phyloP scores from a whole-genome alignment of 768 basidiomycete species.

The Piloderma croceum region DNA sequence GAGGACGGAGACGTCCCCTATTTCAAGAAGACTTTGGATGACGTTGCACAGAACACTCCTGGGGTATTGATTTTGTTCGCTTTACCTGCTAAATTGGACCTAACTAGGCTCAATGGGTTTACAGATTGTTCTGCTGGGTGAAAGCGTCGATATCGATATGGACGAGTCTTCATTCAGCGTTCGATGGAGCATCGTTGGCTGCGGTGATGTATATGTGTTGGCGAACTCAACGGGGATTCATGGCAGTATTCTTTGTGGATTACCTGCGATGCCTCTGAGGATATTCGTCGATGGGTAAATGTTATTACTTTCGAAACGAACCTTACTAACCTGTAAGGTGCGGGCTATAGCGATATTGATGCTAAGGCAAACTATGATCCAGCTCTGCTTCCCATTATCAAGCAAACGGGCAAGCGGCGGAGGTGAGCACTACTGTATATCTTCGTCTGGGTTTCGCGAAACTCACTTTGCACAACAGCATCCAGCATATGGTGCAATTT shows the following conservation, averaged over 20 bases:
- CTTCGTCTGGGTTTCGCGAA: not conserved
- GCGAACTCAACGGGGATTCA: slow-evolving; percentile 42
- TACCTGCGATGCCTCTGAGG: slow-evolving; percentile 36
- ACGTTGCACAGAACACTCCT: slow-evolving; percentile 36
- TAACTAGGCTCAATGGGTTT: not conserved
- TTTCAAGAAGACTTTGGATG: slow-evolving; percentile 36
- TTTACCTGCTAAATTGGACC: not conserved
- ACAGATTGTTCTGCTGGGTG: slow-evolving; percentile 51
- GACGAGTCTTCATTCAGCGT: slow-evolving; percentile 53
- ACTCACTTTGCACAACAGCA: slow-evolving; percentile 25
- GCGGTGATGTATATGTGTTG: slow-evolving; percentile 41
- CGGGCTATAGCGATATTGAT: slow-evolving; percentile 25
- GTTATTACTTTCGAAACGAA: not conserved
- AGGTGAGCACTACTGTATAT: slow-evolving; percentile 26
- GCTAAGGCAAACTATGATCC: slow-evolving; percentile 44
- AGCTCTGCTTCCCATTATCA: slow-evolving; percentile 36
- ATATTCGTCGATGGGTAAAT: slow-evolving; percentile 49
- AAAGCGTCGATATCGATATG: slow-evolving; percentile 53
- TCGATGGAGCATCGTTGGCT: slow-evolving; percentile 51
- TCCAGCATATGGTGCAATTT: slow-evolving; percentile 52
- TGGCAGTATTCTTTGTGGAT: slow-evolving; percentile 39
- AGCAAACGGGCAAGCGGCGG: slow-evolving; percentile 35
- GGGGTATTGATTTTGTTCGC: slow-evolving; percentile 32
- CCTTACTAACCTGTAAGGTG: not conserved
- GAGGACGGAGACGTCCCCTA: slow-evolving; percentile 35